Evolutionary conservation across 106 monocot genomes (phyloP), one percentile per base, ranked within the genome.

Genomic region (Dioscorea alata): DNA sequence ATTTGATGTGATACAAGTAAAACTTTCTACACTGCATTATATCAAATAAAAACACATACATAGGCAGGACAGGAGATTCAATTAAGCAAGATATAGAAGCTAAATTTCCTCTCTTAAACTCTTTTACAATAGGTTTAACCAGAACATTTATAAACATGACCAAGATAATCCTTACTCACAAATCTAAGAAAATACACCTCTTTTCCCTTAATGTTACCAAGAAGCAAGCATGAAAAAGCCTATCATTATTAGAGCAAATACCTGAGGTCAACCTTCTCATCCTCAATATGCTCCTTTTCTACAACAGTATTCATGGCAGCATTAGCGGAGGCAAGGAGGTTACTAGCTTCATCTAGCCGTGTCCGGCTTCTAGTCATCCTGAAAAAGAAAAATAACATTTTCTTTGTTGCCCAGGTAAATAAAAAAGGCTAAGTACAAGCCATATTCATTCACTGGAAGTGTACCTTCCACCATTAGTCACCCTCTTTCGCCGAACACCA

Each of bases 391-490:
- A 32, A 28, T 33, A 1, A 24, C 9, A 62, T 23, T 24, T 35
- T 9, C 33, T 13, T 59, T 53, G 24, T 49, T 42, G 42, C 42
- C 32, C 15, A 23, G 28, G 17, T 23, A 33, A 57, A 4, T 21
- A 23, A 16, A 16, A 17, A 59, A 5, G 1, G 23, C 15, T 42
- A 17, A 4, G 57, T 68, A 33, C 33, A 28, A 72, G 2, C 15
- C 31, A 4, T 71, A 21, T 13, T 42, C 42, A 59, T 54, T 1
- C 0, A 56, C 8, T 60, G 8, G 14, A 12, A 60, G 33, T 31
- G 25, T 83, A 92, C 88, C 85, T 85, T 49, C 65, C 62, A 51
- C 71, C 77, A 65, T 83, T 25, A 71, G 72, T 35, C 31, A 67
- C 12, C 53, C 71, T 78, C 69, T 81, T 88, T 60, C 78, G 64